Conservation (phyloP, 2,329 filamentous ascomycete genomes). For the Colletotrichum endophyticum region DNA sequence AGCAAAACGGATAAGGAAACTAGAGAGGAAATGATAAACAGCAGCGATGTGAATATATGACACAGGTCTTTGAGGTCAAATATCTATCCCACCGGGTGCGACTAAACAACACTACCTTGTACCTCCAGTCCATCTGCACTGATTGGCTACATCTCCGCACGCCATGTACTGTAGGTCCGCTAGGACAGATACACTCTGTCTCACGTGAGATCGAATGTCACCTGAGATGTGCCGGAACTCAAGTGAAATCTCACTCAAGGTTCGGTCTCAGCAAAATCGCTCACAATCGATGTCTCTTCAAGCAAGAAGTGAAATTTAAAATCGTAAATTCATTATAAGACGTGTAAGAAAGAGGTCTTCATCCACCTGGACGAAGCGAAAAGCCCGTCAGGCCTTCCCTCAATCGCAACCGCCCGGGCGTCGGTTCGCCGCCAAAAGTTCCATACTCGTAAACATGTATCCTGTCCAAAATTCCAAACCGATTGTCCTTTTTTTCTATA, state of each 20-base stretch:
- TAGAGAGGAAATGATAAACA: rapidly evolving
- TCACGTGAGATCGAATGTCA: neutral
- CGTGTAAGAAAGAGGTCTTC: neutral
- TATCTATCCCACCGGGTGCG: neutral
- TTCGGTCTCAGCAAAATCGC: neutral
- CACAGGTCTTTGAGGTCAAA: neutral
- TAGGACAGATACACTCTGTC: too few species aligned
- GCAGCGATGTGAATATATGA: neutral
- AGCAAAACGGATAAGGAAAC: rapidly evolving
- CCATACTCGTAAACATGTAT: neutral
- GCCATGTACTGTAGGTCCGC: too few species aligned
- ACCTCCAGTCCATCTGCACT: neutral
- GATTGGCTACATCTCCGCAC: neutral
- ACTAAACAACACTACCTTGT: neutral
- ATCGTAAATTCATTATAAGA: neutral
- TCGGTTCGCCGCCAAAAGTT: neutral
- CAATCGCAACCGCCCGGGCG: neutral
- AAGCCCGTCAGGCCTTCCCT: neutral
- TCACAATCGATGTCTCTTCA: neutral
- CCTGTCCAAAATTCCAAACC: neutral
- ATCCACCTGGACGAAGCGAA: neutral
- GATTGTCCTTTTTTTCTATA: conserved; percentile 15
- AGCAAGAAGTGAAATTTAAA: neutral
- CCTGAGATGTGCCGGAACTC: neutral
- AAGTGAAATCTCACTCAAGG: neutral